Evolutionary conservation across 352 stramenopile species (phyloP).

Genomic region (Phytophthora quininea): DNA sequence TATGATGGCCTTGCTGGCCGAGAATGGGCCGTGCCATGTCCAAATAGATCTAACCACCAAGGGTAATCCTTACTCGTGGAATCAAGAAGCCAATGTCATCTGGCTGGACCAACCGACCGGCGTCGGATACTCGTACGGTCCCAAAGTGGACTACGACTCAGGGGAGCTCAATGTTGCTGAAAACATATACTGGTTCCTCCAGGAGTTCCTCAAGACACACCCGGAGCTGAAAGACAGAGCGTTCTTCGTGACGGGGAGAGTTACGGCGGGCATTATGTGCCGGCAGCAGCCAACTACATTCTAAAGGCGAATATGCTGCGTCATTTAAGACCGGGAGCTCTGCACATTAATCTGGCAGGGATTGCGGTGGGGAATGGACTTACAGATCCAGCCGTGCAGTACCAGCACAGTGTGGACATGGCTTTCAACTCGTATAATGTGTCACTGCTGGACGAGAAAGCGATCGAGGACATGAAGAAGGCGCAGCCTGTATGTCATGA

Average conservation of each 20-base stretch:
- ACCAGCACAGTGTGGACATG: constrained; percentile 74
- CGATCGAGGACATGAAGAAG: constrained; percentile 56
- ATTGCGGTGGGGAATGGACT: constrained; percentile 81
- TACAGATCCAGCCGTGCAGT: constrained; percentile 71
- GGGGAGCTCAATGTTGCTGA: constrained; percentile 63
- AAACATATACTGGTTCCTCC: constrained; percentile 78
- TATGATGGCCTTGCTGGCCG: constrained; percentile 56
- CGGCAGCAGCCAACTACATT: constrained; percentile 58
- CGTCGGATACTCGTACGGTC: constrained; percentile 72
- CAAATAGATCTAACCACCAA: constrained; percentile 49
- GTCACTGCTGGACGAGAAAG: constrained; percentile 48
- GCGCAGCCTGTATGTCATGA: constrained; percentile 62
- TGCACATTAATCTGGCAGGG: constrained; percentile 55
- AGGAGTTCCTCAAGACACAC: constrained; percentile 67
- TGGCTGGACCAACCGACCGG: constrained; percentile 74
- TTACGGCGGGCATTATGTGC: constrained; percentile 75
- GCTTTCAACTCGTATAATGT: constrained; percentile 76
- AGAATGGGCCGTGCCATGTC: constrained; percentile 72
- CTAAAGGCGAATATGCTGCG: constrained; percentile 46
- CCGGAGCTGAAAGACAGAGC: constrained; percentile 47
- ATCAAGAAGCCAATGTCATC: constrained; percentile 67
- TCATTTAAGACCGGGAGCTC: constrained; percentile 20
- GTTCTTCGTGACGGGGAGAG: constrained; percentile 76
- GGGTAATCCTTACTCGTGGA: constrained; percentile 70
- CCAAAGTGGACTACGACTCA: constrained; percentile 41